Base-by-base conservation (phyloP, 805 yeast species). In the Jamesozyma jinghongensis region DNA sequence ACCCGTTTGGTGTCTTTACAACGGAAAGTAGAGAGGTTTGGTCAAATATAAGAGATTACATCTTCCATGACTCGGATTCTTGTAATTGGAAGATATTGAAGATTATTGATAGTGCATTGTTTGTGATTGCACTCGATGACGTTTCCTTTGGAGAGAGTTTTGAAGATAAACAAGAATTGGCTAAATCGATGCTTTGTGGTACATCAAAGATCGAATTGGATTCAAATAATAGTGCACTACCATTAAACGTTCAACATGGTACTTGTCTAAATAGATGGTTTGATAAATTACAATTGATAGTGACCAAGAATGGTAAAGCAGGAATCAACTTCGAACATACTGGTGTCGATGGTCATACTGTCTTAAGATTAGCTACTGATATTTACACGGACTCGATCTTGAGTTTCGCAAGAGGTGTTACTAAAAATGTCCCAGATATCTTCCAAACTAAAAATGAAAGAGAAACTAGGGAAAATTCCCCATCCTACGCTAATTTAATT, bases 211-310 rank as follows among this genome's bases (percentile, higher is more conserved):
- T 87, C 31, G 85, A 84, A 46, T 75, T 83, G 50, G 54, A 50
- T 39, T 47, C 47, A 14, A 46, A 45, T 12, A 43, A 47, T 19
- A 32, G 40, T 1, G 10, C 22, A 18, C 40, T 43, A 13, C 58
- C 60, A 14, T 40, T 52, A 19, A 95, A 95, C 51, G 79, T 86
- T 37, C 97, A 87, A 65, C 81, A 82, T 27, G 97, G 97, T 44
- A 85, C 96, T 4, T 86, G 96, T 64, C 82, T 95, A 27, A 87
- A 87, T 62, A 69, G 97, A 59, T 87, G 95, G 96, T 87, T 86
- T 59, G 97, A 87, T 63, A 87, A 87, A 63, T 65, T 87, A 48
- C 96, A 87, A 62, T 71, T 87, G 49, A 87, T 87, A 40, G 76
- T 87, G 41, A 85, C 95, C 4, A 77, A 79, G 58, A 85, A 87